phyloP scores from a whole-genome alignment of 2,329 filamentous ascomycete species.

The Diaporthe helianthi region DNA sequence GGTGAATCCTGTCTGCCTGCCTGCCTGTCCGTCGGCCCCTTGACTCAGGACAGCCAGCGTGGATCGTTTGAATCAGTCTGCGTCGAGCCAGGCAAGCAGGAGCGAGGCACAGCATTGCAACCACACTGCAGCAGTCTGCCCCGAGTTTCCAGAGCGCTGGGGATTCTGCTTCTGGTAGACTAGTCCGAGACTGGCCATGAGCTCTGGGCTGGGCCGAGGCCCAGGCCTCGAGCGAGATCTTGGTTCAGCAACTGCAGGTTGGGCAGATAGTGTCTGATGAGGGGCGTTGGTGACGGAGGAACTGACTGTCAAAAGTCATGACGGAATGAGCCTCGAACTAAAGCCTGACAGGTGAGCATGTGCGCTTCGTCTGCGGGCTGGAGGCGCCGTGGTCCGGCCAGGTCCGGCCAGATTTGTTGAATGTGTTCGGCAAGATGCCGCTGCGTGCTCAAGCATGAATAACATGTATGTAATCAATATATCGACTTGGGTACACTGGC shows the following conservation, averaged over 20 bases:
- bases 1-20: too few relatives aligned
- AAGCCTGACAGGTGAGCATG: background rate
- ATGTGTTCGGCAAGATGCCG: constrained; percentile 3
- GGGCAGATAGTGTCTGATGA: background rate
- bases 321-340: background rate
- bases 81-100: constrained; percentile 17
- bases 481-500: constrained; percentile 8
- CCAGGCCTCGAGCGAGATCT: constrained; percentile 4
- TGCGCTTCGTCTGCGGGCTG: background rate
- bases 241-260: constrained; percentile 1
- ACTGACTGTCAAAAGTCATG: too few relatives aligned
- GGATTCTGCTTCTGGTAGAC: constrained; percentile 6
- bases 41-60: background rate
- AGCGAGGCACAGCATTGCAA: constrained; percentile 27
- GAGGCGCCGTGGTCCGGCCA: background rate
- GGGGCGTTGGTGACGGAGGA: background rate
- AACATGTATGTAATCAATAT: constrained; percentile 19
- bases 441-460: background rate
- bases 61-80: constrained; percentile 21
- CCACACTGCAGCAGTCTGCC: constrained; percentile 2
- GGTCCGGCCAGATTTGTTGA: background rate
- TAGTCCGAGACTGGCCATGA: background rate
- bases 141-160: constrained; percentile 20
- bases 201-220: constrained; percentile 4
- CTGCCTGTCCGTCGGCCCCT: background rate